Base-by-base conservation (phyloP, 2,329 filamentous ascomycete species). In the Fusarium citri region DNA sequence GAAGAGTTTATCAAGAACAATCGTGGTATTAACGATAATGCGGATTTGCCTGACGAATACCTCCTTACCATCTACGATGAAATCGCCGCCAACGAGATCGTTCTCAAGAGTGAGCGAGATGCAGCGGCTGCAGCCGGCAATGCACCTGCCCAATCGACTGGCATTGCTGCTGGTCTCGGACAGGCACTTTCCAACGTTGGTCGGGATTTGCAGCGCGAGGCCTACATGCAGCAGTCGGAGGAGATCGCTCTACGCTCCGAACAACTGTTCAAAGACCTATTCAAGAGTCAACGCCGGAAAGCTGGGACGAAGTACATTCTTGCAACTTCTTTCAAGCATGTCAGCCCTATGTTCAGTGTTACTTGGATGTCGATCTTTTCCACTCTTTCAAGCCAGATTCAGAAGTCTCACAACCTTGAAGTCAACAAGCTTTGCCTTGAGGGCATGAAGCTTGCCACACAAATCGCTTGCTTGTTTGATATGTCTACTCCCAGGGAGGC, bases 1-100 rank as follows among this genome's bases (percentile, higher is more conserved):
- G 92, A 97, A 68, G 97, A 99, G 72, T 99, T 99, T 77, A 97
- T 99, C 84, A 98, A 97, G 84, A 99, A 99, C 82, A 99, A 99
- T 80, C 87, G 96, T 28, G 96, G 96, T 61, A 99, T 99, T 84
- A 98, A 99, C 80, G 96, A 99, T 81, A 95, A 93, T 72, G 92
- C 94, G 30, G 93, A 98, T 82, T 83, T 99, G 64, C 96, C 97
- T 0, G 90, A 97, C 51, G 96, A 99, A 40, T 99, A 99, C 76
- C 88, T 99, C 4, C 86, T 89, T 28, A 88, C 87, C 8, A 98
- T 99, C 56, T 99, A 91, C 73, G 95, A 99, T 8, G 96, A 99
- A 78, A 99, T 99, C 74, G 88, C 87, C 2, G 86, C 85, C 60
- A 95, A 98, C 66, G 96, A 99, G 79, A 99, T 99, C 72, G 94